Evolutionary conservation across 2,329 filamentous ascomycete genomes (phyloP).

Genomic region (Beauveria bassiana): DNA sequence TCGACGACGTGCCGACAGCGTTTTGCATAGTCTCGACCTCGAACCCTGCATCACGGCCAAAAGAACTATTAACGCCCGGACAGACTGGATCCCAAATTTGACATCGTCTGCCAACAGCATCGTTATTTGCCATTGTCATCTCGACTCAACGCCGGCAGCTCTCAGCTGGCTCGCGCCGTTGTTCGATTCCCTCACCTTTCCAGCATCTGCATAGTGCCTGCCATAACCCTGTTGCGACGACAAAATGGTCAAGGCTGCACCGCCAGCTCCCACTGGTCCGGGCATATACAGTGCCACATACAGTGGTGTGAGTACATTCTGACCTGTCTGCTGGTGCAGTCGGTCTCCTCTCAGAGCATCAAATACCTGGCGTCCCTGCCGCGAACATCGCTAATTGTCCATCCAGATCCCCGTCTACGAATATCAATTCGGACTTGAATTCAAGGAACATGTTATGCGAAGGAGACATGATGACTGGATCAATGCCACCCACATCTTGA

Average conservation of each 20-base stretch:
- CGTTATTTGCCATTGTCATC: background rate
- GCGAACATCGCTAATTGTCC: conserved; percentile 4
- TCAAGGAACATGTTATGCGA: conserved; percentile 89
- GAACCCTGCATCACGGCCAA: conserved; percentile 13
- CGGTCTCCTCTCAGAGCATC: background rate
- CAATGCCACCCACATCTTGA: conserved; percentile 98
- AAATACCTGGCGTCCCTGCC: background rate
- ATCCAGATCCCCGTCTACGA: conserved; percentile 87
- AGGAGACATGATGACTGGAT: conserved; percentile 92
- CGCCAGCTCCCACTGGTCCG: conserved; percentile 24
- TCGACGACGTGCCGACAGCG: conserved; percentile 28
- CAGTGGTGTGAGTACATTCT: conserved; percentile 52
- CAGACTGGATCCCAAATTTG: background rate
- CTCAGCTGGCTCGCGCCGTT: background rate
- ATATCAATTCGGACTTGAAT: conserved; percentile 72
- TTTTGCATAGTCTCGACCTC: conserved; percentile 20
- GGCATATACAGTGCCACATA: conserved; percentile 63
- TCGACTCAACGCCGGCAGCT: background rate
- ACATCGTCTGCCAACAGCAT: background rate
- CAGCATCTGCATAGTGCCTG: background rate
- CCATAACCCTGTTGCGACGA: conserved; percentile 11
- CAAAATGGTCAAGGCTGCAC: conserved; percentile 40
- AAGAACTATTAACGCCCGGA: background rate
- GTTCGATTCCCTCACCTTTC: background rate
- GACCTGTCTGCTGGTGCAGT: conserved; percentile 5